Evolutionary conservation across 139 green algal species (phyloP).

Genomic region (Axilococcus clingmanii): DNA sequence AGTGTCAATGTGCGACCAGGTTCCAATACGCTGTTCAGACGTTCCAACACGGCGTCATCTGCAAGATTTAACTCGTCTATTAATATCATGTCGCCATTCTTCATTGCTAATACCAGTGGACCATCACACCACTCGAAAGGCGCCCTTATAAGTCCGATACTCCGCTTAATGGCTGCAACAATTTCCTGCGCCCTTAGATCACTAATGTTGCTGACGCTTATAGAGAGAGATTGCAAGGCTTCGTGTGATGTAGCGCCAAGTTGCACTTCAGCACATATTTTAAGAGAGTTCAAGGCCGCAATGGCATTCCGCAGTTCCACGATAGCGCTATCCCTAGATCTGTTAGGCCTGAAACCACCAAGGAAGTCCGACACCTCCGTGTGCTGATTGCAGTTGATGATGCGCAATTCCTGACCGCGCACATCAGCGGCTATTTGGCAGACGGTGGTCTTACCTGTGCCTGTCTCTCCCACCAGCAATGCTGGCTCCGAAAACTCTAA

Average conservation of each 20-base stretch:
- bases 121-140: slow-evolving; percentile 90
- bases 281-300: slow-evolving; percentile 3
- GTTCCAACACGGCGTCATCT: slow-evolving; percentile 95
- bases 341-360: slow-evolving; percentile 78
- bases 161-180: background rate
- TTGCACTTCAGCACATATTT: background rate
- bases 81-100: slow-evolving; percentile 81
- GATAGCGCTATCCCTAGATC: background rate
- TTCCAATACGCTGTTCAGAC: slow-evolving; percentile 97
- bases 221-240: background rate
- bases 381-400: slow-evolving; percentile 99
- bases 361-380: slow-evolving; percentile 97
- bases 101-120: slow-evolving; percentile 91
- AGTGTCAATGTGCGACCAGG: slow-evolving; percentile 78
- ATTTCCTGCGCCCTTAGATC: background rate
- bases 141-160: slow-evolving; percentile 10
- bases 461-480: slow-evolving; percentile 94
- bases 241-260: background rate
- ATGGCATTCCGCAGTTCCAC: background rate
- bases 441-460: slow-evolving; percentile 94
- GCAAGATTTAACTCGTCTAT: slow-evolving; percentile 98
- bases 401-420: slow-evolving; percentile 68
- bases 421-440: slow-evolving; percentile 86
- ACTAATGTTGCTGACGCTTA: too few species aligned
- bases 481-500: slow-evolving; percentile 75